Evolutionary conservation across 768 basidiomycete genomes (phyloP).

Genomic region (Auriscalpium orientale): DNA sequence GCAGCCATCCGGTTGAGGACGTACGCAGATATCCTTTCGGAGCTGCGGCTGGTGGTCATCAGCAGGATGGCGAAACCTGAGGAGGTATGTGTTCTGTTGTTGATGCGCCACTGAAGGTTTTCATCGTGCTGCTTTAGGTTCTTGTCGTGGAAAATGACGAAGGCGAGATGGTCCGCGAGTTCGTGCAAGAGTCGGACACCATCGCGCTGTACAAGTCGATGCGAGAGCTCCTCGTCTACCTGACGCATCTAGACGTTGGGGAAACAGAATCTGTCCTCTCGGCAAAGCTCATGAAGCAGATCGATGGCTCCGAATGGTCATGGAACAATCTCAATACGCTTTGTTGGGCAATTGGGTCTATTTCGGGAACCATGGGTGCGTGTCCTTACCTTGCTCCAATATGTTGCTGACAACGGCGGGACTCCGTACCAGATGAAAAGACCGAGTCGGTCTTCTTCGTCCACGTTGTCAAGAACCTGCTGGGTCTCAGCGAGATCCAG

Average conservation of each 20-base stretch:
- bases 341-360: constrained; percentile 99
- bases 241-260: constrained; percentile 91
- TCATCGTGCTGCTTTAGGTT: constrained; percentile 47
- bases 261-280: constrained; percentile 98
- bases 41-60: constrained; percentile 90
- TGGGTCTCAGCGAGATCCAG: constrained; percentile 97
- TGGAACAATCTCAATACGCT: constrained; percentile 99
- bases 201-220: constrained; percentile 99
- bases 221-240: constrained; percentile 95
- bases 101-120: constrained; percentile 2
- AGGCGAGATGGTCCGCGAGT: constrained; percentile 98
- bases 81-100: constrained; percentile 52
- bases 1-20: constrained; percentile 87
- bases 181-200: constrained; percentile 98
- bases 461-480: constrained; percentile 97
- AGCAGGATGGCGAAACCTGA: constrained; percentile 99
- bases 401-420: background rate
- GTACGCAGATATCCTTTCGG: constrained; percentile 91
- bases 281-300: constrained; percentile 95
- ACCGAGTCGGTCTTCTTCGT: constrained; percentile 98
- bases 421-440: constrained; percentile 70
- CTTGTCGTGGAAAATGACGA: constrained; percentile 99
- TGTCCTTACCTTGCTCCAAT: constrained; percentile 11
- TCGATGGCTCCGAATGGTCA: constrained; percentile 96
- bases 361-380: constrained; percentile 98